Evolutionary conservation across 1,139 yeast species (phyloP).

Genomic region (Debaryomycetaceae sp.): DNA sequence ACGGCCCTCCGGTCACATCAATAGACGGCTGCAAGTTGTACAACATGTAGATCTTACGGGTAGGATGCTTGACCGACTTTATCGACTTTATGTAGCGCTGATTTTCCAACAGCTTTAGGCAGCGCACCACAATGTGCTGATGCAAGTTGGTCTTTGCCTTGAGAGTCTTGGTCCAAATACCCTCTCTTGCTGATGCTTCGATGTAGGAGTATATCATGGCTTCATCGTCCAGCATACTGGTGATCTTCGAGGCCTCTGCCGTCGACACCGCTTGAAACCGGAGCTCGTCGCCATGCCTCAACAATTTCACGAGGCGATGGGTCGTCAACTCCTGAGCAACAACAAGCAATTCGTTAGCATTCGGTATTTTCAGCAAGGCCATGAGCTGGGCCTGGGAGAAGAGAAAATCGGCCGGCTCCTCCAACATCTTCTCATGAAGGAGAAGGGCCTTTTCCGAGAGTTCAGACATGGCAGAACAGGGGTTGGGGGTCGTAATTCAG

Average conservation of each 20-base stretch:
- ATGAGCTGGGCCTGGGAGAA: slow-evolving; percentile 54
- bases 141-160: slow-evolving; percentile 87
- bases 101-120: slow-evolving; percentile 71
- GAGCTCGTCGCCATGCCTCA: slow-evolving; percentile 52
- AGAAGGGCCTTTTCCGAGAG: slow-evolving; percentile 40
- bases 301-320: slow-evolving; percentile 54
- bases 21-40: slow-evolving; percentile 87
- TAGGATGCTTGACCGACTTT: slow-evolving; percentile 90
- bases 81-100: slow-evolving; percentile 84
- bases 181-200: slow-evolving; percentile 90
- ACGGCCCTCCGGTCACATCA: slow-evolving; percentile 97
- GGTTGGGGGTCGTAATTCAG: too few species aligned
- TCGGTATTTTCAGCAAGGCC: slow-evolving; percentile 23
- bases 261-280: slow-evolving; percentile 63
- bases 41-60: slow-evolving; percentile 91
- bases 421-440: slow-evolving; percentile 52
- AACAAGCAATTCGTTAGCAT: slow-evolving; percentile 39
- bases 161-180: slow-evolving; percentile 91
- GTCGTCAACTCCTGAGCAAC: slow-evolving; percentile 59
- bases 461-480: too few species aligned
- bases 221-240: slow-evolving; percentile 77
- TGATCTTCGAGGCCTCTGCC: slow-evolving; percentile 59
- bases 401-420: slow-evolving; percentile 30
- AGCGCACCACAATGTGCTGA: slow-evolving; percentile 81
- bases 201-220: slow-evolving; percentile 85